Evolutionary conservation across 495 filamentous ascomycete species (phyloP).

Genomic region (Coniosporium apollinis): DNA sequence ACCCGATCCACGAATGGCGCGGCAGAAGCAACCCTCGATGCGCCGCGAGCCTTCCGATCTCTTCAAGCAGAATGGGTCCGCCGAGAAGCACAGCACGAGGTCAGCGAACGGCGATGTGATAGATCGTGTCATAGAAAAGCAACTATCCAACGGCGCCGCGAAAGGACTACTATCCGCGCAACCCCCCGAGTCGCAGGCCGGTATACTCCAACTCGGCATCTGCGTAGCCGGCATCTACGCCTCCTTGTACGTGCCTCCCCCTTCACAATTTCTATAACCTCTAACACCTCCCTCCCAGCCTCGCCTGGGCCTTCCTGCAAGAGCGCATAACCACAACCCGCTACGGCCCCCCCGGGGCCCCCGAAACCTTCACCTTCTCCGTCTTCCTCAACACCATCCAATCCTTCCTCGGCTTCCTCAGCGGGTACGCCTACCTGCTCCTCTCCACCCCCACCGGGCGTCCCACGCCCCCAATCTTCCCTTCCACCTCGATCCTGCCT

Average conservation of each 20-base stretch:
- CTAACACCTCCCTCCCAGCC: constrained; percentile 30
- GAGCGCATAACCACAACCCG: constrained; percentile 94
- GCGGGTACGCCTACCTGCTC: constrained; percentile 66
- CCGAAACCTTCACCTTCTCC: constrained; percentile 71
- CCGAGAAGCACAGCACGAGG: no score
- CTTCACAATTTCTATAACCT: not conserved
- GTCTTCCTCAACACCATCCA: constrained; percentile 94
- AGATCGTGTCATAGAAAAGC: no score
- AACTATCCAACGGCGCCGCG: no score
- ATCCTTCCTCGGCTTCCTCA: constrained; percentile 70
- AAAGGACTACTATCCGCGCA: no score
- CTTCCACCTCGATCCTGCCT: constrained; percentile 48
- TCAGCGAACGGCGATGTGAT: no score
- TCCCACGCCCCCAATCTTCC: constrained; percentile 52
- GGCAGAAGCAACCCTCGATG: no score
- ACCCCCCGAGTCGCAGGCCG: no score
- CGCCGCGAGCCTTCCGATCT: no score
- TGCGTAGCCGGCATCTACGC: constrained; percentile 89
- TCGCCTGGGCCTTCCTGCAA: constrained; percentile 92
- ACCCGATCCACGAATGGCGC: no score
- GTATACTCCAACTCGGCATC: constrained; percentile 44
- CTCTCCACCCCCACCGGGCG: constrained; percentile 30
- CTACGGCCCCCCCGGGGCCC: constrained; percentile 43
- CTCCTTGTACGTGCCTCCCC: constrained; percentile 58
- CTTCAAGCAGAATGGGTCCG: no score